Evolutionary conservation across 495 filamentous ascomycete species (phyloP).

Genomic region (Rhypophila decipiens): DNA sequence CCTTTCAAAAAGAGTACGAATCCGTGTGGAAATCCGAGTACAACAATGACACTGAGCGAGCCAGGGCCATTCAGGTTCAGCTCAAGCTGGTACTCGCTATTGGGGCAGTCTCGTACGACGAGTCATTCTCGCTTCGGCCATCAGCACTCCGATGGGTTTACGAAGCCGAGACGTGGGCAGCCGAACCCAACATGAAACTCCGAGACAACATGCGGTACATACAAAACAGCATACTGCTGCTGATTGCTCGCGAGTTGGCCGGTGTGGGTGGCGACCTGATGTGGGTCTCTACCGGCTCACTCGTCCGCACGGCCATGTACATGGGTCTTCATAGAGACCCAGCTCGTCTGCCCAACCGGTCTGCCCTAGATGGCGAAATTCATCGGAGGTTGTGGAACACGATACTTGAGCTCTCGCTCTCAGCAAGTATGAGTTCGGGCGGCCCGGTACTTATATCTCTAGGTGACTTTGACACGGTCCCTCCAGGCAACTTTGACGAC

Average conservation of each 20-base stretch:
- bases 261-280: conserved; percentile 16
- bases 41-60: background rate
- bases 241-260: conserved; percentile 14
- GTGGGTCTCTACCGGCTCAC: conserved; percentile 9
- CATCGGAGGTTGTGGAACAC: conserved; percentile 59
- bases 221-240: conserved; percentile 13
- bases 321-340: conserved; percentile 23
- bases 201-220: conserved; percentile 10
- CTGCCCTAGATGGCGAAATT: conserved; percentile 47
- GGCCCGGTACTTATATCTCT: conserved; percentile 45
- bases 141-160: conserved; percentile 17
- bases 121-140: conserved; percentile 15
- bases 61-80: conserved; percentile 20
- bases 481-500: conserved; percentile 42
- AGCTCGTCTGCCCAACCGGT: conserved; percentile 12
- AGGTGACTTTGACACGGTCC: conserved; percentile 39
- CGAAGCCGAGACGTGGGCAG: conserved; percentile 19
- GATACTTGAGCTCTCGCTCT: conserved; percentile 49
- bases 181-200: conserved; percentile 16
- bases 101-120: conserved; percentile 14
- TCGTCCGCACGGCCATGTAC: conserved; percentile 19
- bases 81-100: conserved; percentile 23
- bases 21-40: conserved; percentile 24
- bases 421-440: conserved; percentile 47
- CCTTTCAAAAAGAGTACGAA: conserved; percentile 38